Conservation (phyloP, 2,329 filamentous ascomycete genomes). For the Pseudocercospora cruenta region DNA sequence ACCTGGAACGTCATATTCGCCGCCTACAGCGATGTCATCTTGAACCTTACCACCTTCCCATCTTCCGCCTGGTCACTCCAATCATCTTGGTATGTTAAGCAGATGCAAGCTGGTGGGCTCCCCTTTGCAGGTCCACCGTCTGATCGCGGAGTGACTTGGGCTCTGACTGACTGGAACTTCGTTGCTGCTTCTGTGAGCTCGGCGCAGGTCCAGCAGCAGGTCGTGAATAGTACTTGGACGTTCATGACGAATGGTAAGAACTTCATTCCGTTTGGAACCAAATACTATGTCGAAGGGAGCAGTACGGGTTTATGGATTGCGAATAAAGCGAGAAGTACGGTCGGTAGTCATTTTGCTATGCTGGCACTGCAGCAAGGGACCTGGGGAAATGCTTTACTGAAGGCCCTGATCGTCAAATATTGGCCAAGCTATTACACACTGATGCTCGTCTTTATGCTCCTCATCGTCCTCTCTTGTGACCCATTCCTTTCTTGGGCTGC, state of each 20-base stretch:
- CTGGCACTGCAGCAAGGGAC: conserved; percentile 29
- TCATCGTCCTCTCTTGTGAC: too few relatives aligned
- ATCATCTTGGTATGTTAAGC: conserved; percentile 29
- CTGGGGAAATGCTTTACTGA: background rate
- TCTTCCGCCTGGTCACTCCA: conserved; percentile 30
- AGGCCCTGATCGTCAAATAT: too few relatives aligned
- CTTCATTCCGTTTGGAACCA: conserved; percentile 34
- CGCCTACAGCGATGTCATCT: conserved; percentile 53
- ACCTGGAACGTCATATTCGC: conserved; percentile 54
- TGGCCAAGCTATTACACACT: too few relatives aligned
- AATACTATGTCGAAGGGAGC: conserved; percentile 28
- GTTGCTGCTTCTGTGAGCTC: conserved; percentile 28
- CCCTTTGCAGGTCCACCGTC: conserved; percentile 28
- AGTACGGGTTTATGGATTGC: conserved; percentile 30
- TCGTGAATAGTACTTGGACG: conserved; percentile 30
- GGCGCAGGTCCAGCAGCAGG: conserved; percentile 19
- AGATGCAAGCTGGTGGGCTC: conserved; percentile 27
- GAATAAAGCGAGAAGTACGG: conserved; percentile 32
- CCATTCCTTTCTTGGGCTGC: too few relatives aligned
- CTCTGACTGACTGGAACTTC: conserved; percentile 33
- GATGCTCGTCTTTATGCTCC: too few relatives aligned
- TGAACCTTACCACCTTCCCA: conserved; percentile 49
- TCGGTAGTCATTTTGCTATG: conserved; percentile 32
- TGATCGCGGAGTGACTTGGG: conserved; percentile 31
- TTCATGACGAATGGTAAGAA: conserved; percentile 33